Percentiles rank a stretch among this genome's conserved stretches.
These are phyloP conservation scores for Penicillium crystallinum DNA, from an alignment of 495 filamentous ascomycete genomes.

Conservation along the genomic window DNA sequence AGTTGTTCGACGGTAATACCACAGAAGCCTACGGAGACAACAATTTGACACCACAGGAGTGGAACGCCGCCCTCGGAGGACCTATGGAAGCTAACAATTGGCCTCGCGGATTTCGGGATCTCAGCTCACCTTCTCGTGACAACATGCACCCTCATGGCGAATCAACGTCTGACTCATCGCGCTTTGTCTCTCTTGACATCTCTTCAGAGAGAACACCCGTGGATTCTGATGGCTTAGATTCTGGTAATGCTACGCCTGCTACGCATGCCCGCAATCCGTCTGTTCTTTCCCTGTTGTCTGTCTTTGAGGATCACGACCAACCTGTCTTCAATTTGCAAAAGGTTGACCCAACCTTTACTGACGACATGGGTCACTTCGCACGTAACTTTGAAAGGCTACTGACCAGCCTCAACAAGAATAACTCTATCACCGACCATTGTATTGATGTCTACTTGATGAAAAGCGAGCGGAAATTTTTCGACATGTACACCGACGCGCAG, in stretches of 20 bases:
- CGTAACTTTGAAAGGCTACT: conserved; percentile 56
- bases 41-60: conserved; percentile 10
- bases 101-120: too few species aligned
- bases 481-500: conserved; percentile 56
- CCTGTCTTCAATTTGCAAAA: conserved; percentile 60
- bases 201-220: conserved; percentile 1
- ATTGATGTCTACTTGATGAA: conserved; percentile 64
- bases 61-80: conserved; percentile 18
- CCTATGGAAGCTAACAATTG: conserved; percentile 18
- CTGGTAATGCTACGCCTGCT: background rate
- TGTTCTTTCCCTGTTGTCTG: conserved; percentile 15
- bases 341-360: conserved; percentile 67
- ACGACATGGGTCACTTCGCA: conserved; percentile 59
- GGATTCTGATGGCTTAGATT: too few species aligned
- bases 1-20: conserved; percentile 3
- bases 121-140: background rate
- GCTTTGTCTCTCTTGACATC: conserved; percentile 10
- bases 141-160: background rate
- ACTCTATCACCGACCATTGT: conserved; percentile 55
- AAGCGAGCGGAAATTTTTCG: conserved; percentile 68
- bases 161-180: conserved; percentile 7
- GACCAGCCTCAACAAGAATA: conserved; percentile 50
- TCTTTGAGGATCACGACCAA: conserved; percentile 34
- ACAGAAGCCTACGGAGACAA: conserved; percentile 9
- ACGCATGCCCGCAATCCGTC: conserved; percentile 11